Conservation (phyloP, 2,329 filamentous ascomycete genomes). For the Alternaria solani region DNA sequence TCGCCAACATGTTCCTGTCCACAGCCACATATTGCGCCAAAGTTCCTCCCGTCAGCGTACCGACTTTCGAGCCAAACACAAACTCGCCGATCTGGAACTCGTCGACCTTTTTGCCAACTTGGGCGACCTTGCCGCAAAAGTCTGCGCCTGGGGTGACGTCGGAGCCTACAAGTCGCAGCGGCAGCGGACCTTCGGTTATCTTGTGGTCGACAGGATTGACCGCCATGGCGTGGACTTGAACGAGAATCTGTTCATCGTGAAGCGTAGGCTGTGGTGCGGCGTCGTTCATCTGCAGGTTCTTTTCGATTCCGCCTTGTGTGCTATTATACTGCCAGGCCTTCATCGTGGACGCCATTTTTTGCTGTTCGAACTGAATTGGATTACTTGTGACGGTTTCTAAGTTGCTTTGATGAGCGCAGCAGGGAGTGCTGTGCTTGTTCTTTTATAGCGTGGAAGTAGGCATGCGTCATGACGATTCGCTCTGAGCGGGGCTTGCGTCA, state of each 20-base stretch:
- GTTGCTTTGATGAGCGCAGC: background rate
- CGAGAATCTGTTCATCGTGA: conserved; percentile 59
- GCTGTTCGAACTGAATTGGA: background rate
- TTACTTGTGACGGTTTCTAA: background rate
- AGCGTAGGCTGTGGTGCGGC: conserved; percentile 53
- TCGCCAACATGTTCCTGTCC: conserved; percentile 23
- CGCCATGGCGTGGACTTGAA: conserved; percentile 62
- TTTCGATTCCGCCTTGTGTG: conserved; percentile 59
- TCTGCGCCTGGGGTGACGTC: conserved; percentile 58
- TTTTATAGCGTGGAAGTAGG: conserved; percentile 7
- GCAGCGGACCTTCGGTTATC: conserved; percentile 59
- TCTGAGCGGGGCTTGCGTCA: conserved; percentile 11
- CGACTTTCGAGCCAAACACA: conserved; percentile 51
- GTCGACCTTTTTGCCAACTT: conserved; percentile 37
- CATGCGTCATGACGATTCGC: conserved; percentile 12
- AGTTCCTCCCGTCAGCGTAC: conserved; percentile 44
- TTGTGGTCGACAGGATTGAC: conserved; percentile 74
- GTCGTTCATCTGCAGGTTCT: conserved; percentile 59
- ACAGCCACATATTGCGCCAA: conserved; percentile 51
- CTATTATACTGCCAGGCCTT: conserved; percentile 65
- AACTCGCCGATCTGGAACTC: conserved; percentile 47
- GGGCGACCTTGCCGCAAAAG: conserved; percentile 60
- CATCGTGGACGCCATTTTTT: conserved; percentile 55
- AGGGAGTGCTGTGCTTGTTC: background rate
- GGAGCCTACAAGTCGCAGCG: conserved; percentile 45